Evolutionary conservation across 148 eudicot species (phyloP).

Genomic region (Bassia scoparia): DNA sequence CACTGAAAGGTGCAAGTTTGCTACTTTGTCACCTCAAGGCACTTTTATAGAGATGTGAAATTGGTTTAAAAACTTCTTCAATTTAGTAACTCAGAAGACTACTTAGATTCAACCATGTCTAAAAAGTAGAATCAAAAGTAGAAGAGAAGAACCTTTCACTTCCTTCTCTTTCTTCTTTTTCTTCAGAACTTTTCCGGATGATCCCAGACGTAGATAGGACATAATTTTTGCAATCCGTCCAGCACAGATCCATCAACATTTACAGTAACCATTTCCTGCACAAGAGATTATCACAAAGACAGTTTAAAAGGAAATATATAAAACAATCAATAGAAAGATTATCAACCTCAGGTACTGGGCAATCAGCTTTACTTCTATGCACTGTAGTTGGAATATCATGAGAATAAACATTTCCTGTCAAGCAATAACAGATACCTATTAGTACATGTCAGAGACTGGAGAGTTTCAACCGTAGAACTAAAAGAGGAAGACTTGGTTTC

Average conservation of each 20-base stretch:
- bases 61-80: too few relatives aligned
- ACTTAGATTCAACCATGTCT: too few relatives aligned
- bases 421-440: too few relatives aligned
- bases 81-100: too few relatives aligned
- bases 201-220: slow-evolving; percentile 96
- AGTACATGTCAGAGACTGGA: too few relatives aligned
- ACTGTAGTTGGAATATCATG: slow-evolving; percentile 95
- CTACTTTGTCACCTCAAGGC: too few relatives aligned
- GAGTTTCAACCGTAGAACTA: too few relatives aligned
- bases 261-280: slow-evolving; percentile 95
- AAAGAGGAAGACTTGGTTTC: too few relatives aligned
- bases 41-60: too few relatives aligned
- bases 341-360: slow-evolving; percentile 89
- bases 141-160: slow-evolving; percentile 73
- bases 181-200: slow-evolving; percentile 97
- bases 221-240: slow-evolving; percentile 96
- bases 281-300: slow-evolving; percentile 15
- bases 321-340: slow-evolving; percentile 14
- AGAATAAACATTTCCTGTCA: slow-evolving; percentile 84
- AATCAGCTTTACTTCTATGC: slow-evolving; percentile 96
- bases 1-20: too few relatives aligned
- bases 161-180: slow-evolving; percentile 92
- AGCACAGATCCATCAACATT: slow-evolving; percentile 97
- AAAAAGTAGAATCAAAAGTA: too few relatives aligned
- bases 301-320: too few relatives aligned